phyloP scores from a whole-genome alignment of 331 rosid species.

The Erythrophleum ivorense region DNA sequence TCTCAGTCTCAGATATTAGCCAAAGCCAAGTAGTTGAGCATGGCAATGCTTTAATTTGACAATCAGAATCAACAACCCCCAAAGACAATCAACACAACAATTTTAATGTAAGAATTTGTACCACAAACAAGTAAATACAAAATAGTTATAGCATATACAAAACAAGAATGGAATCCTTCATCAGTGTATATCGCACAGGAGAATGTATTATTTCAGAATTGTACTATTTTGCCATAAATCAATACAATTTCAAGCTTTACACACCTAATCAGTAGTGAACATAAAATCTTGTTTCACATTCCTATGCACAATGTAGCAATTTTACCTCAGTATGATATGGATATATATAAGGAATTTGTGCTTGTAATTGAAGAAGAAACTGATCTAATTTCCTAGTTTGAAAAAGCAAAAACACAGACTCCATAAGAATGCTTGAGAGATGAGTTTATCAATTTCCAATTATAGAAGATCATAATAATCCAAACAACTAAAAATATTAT shows the following conservation, averaged over 20 bases:
- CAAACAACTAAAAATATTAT: conserved; percentile 5
- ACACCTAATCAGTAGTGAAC: conserved; percentile 1
- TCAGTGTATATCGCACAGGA: neutral
- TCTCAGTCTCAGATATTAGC: conserved; percentile 10
- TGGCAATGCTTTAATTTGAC: conserved; percentile 22
- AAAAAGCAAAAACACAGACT: neutral
- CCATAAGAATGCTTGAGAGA: neutral
- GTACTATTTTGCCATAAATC: conserved; percentile 11
- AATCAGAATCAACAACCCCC: conserved; percentile 12
- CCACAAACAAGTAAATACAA: conserved; percentile 14
- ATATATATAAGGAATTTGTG: neutral
- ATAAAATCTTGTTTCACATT: conserved; percentile 3
- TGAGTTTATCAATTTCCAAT: neutral
- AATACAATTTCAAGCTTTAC: conserved; percentile 7
- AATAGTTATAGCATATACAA: neutral
- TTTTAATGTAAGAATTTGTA: neutral
- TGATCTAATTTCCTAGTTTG: neutral
- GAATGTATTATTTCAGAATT: neutral
- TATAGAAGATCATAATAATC: neutral
- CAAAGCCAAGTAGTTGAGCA: neutral
- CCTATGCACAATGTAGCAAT: neutral
- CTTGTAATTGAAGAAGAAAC: neutral
- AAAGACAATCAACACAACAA: neutral
- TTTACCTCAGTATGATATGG: neutral
- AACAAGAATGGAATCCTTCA: neutral